phyloP scores from a whole-genome alignment of 345 rosid genomes.

The Litchi chinensis region DNA sequence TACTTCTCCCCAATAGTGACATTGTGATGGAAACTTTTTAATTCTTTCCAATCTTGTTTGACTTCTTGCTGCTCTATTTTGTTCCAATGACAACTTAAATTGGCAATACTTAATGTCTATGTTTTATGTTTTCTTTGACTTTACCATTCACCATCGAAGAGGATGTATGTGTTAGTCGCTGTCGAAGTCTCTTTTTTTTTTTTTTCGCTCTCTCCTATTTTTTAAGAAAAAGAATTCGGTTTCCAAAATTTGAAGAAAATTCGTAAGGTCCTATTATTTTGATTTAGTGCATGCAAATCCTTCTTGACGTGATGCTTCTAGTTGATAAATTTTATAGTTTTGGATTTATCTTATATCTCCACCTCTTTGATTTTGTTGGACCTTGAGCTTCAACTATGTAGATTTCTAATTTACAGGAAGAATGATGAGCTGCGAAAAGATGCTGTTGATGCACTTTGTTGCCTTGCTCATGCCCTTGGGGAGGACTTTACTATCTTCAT shows the following conservation, averaged over 20 bases:
- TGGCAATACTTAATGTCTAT: background rate
- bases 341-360: background rate
- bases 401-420: constrained; percentile 52
- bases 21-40: background rate
- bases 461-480: constrained; percentile 97
- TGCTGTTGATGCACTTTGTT: constrained; percentile 96
- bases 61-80: background rate
- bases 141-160: too few species aligned
- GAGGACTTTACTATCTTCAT: constrained; percentile 96
- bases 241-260: background rate
- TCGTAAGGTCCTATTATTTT: background rate
- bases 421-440: constrained; percentile 90
- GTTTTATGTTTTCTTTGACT: too few species aligned
- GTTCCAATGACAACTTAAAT: background rate
- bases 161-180: background rate
- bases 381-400: background rate
- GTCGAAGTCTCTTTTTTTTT: background rate
- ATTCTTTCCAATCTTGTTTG: background rate
- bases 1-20: background rate
- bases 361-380: background rate
- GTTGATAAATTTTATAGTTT: background rate
- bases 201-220: too few species aligned
- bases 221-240: too few species aligned
- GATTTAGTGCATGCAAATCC: background rate
- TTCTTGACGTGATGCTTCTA: background rate